Evolutionary conservation across 176 grass and related monocot species (phyloP).

Genomic region (Rhynchospora tenuis): DNA sequence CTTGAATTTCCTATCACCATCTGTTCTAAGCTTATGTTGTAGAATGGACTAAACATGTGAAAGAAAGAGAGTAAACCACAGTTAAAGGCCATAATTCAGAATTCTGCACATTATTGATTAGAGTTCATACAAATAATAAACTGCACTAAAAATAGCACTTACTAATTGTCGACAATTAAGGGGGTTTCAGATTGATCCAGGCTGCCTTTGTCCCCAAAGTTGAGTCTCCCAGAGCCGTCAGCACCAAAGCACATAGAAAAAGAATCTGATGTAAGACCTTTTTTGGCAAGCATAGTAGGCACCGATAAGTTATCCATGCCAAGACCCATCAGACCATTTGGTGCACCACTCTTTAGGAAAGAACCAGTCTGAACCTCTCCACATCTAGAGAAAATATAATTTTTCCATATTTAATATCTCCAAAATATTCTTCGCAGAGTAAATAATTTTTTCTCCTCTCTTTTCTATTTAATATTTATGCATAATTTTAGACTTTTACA

Average conservation of each 20-base stretch:
- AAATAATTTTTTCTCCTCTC: neutral
- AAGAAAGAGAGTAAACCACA: neutral
- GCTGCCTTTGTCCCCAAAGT: slow-evolving; percentile 47
- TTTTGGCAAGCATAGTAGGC: slow-evolving; percentile 39
- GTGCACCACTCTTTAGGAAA: slow-evolving; percentile 31
- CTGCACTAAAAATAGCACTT: slow-evolving; percentile 5
- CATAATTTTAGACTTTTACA: neutral
- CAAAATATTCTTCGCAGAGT: neutral
- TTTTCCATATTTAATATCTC: neutral
- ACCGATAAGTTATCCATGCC: slow-evolving; percentile 38
- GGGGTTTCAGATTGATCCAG: slow-evolving; percentile 36
- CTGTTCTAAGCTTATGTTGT: slow-evolving; percentile 34
- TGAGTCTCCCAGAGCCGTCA: slow-evolving; percentile 30
- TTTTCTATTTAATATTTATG: neutral
- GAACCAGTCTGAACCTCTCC: slow-evolving; percentile 37
- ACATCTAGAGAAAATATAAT: slow-evolving; percentile 28
- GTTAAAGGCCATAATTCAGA: neutral
- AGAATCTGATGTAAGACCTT: slow-evolving; percentile 35
- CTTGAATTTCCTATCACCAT: slow-evolving; percentile 14
- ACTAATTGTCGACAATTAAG: slow-evolving; percentile 26
- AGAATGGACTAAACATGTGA: slow-evolving; percentile 24
- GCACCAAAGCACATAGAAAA: slow-evolving; percentile 47
- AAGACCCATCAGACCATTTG: slow-evolving; percentile 51
- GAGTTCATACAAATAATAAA: neutral
- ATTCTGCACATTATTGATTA: neutral